Evolutionary conservation across 805 yeast species (phyloP), one percentile per base, ranked within the genome.

Genomic region (Debaryomyces hansenii): DNA sequence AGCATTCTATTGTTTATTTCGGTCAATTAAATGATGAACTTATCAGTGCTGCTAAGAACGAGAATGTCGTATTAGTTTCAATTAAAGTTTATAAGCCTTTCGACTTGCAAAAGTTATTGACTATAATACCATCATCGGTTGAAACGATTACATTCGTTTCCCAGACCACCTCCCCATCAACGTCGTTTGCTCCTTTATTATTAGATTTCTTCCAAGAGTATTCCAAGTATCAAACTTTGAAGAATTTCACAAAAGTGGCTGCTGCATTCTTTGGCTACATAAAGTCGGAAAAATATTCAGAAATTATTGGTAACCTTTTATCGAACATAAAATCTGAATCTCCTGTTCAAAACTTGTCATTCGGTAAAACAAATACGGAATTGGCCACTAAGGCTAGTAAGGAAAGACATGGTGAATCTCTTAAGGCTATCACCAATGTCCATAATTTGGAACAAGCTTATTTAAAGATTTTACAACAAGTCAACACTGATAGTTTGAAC

Each of bases 1-100:
- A 68, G 28, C 72, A 78, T 48, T 79, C 84, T 1, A 63, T 86
- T 14, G 75, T 90, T 15, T 73, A 83, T 41, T 73, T 90, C 50
- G 94, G 96, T 44, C 75, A 82, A 42, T 72, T 80, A 37, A 69
- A 67, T 18, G 64, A 69, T 4, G 71, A 70, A 12, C 67, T 84
- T 40, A 56, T 75, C 4, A 52, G 63, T 9, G 72, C 75, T n/a
- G 66, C 69, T 21, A 56, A 63, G 18, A 56, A 64, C 29, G 64
- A 70, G 29, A 60, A 65, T 37, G 70, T 73, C 15, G 78, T 83
- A 36, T 60, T 86, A 28, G 65, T 87, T 38, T 67, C 80, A 7
- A 72, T 88, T 39, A 80, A 85, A 35, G 79, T 80, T 28, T 86
- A 85, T 70, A 80, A 89, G 58, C 96, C 97, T 2, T 87, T 90